These are phyloP conservation scores for Chloranthus sessilifolius DNA, from an alignment of 164 flowering plant genomes.

Conservation along the genomic window DNA sequence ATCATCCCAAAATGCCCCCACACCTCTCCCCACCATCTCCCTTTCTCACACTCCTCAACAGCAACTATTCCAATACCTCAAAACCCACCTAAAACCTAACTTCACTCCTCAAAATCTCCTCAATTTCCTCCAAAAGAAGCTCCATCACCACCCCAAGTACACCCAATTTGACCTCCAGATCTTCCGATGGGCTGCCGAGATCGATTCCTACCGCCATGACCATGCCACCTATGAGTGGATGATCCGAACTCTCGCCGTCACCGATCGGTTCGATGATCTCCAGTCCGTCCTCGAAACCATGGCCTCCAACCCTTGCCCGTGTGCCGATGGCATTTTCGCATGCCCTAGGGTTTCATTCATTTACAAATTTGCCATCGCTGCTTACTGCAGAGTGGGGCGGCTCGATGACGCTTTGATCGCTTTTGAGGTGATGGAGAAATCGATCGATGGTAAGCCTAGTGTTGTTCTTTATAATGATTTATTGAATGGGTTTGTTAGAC, in stretches of 20 bases:
- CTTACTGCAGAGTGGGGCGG: conserved; percentile 47
- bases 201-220: conserved; percentile 78
- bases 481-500: conserved; percentile 62
- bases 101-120: conserved; percentile 46
- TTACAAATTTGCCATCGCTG: conserved; percentile 45
- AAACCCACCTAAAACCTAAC: conserved; percentile 45
- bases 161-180: conserved; percentile 65
- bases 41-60: conserved; percentile 33
- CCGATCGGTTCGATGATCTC: conserved; percentile 54
- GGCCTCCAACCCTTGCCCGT: conserved; percentile 75
- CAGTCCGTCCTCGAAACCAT: conserved; percentile 37
- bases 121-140: conserved; percentile 56
- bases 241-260: conserved; percentile 53
- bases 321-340: conserved; percentile 74
- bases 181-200: conserved; percentile 62
- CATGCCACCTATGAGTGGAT: conserved; percentile 81
- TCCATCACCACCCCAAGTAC: conserved; percentile 77
- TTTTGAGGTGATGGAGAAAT: conserved; percentile 49
- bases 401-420: conserved; percentile 52
- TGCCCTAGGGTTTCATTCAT: conserved; percentile 61
- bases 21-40: conserved; percentile 38
- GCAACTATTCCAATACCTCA: conserved; percentile 40
- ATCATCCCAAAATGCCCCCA: not conserved
- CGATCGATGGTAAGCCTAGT: conserved; percentile 73
- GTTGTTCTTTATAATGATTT: conserved; percentile 54